phyloP scores from a whole-genome alignment of 2,329 filamentous ascomycete genomes.

The Davidsoniella virescens region DNA sequence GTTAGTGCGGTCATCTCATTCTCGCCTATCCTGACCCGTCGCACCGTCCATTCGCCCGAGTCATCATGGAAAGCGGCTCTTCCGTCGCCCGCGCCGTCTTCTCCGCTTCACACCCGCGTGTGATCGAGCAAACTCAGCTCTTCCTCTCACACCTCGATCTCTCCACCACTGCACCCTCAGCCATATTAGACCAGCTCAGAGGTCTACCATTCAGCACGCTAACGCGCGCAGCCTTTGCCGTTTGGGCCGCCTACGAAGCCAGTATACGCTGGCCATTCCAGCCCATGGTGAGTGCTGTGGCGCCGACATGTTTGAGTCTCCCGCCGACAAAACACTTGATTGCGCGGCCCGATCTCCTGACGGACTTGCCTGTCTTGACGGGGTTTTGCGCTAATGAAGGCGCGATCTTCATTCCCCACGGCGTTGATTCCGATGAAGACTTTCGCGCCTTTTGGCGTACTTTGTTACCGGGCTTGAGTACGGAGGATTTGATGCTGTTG shows the following conservation, averaged over 20 bases:
- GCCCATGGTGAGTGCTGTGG: constrained; percentile 44
- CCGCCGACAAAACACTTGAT: constrained; percentile 24
- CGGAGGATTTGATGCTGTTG: constrained; percentile 36
- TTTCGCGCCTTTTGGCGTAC: constrained; percentile 44
- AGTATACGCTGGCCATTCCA: constrained; percentile 44
- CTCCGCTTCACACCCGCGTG: constrained; percentile 36
- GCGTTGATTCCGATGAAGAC: constrained; percentile 29
- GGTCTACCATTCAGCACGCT: constrained; percentile 25
- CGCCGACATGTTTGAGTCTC: constrained; percentile 24
- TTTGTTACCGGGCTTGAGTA: constrained; percentile 37
- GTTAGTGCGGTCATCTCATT: constrained; percentile 50
- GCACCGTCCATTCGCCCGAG: constrained; percentile 31
- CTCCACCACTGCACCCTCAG: no score
- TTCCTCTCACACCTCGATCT: constrained; percentile 20
- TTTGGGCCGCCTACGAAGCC: constrained; percentile 28
- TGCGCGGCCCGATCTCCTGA: constrained; percentile 29
- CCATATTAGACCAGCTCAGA: no score
- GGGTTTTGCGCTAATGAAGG: constrained; percentile 60
- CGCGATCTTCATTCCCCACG: constrained; percentile 41
- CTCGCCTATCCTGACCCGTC: constrained; percentile 30
- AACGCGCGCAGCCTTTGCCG: constrained; percentile 16
- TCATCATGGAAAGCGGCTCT: constrained; percentile 41
- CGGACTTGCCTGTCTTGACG: constrained; percentile 34
- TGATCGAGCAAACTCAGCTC: constrained; percentile 38
- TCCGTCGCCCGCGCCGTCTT: constrained; percentile 39